A percentile compares a stretch with the other conserved stretches of the same genome.
These are phyloP conservation scores for Peterozyma xylosa DNA, from an alignment of 805 yeast species.

Conservation along the genomic window DNA sequence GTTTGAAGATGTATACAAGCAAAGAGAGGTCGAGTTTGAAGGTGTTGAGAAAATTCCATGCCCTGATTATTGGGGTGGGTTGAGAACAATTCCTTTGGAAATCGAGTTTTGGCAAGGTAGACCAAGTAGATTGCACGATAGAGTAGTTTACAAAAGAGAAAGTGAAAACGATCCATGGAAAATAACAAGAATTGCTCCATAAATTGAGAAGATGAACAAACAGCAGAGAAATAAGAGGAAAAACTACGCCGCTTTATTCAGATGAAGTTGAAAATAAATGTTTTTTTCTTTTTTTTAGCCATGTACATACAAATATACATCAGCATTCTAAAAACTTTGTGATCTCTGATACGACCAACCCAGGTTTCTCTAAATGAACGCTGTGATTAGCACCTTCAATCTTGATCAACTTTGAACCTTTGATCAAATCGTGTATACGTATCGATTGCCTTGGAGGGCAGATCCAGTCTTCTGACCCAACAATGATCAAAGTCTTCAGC, in stretches of 20 bases:
- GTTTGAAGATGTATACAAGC: slow-evolving; percentile 44
- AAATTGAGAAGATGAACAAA: neutral
- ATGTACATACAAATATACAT: too few species aligned
- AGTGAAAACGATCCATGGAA: slow-evolving; percentile 47
- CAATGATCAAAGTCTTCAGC: too few species aligned
- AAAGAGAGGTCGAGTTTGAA: slow-evolving; percentile 49
- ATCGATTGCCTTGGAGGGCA: too few species aligned
- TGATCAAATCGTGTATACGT: too few species aligned
- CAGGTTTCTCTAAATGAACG: too few species aligned
- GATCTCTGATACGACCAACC: too few species aligned
- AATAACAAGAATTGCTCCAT: slow-evolving; percentile 66
- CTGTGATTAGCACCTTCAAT: too few species aligned
- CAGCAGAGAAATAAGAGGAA: neutral
- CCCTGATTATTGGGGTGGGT: slow-evolving; percentile 95
- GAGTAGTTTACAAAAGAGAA: slow-evolving; percentile 65
- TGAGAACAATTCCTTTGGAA: slow-evolving; percentile 80
- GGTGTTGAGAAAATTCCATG: slow-evolving; percentile 70
- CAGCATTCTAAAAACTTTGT: too few species aligned
- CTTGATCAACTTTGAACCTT: too few species aligned
- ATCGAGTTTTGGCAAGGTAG: slow-evolving; percentile 99
- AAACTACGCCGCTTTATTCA: neutral
- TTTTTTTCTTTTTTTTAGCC: too few species aligned
- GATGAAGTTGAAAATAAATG: neutral
- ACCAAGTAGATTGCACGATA: slow-evolving; percentile 80
- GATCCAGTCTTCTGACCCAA: too few species aligned